phyloP scores from a whole-genome alignment of 345 rosid species.

The Tarenaya hassleriana region DNA sequence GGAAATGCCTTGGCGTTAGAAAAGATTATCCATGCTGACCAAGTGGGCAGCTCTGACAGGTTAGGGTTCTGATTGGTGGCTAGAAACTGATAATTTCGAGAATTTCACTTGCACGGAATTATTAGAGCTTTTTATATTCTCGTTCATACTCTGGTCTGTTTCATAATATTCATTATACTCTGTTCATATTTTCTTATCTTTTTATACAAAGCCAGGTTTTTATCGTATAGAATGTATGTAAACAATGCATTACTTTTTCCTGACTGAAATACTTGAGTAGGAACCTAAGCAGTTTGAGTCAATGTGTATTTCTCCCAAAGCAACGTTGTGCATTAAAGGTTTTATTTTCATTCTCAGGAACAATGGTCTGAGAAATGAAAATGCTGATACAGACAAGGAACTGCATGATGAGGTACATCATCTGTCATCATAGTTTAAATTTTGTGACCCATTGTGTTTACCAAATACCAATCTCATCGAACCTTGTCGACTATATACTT shows the following conservation, averaged over 20 bases:
- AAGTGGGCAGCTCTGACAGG: conserved; percentile 34
- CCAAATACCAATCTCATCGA: too few species aligned
- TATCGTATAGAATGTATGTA: background rate
- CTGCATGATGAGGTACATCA: conserved; percentile 54
- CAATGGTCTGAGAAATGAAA: conserved; percentile 22
- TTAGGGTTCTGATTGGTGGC: conserved; percentile 28
- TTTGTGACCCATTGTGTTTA: too few species aligned
- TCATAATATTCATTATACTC: background rate
- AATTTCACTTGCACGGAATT: too few species aligned
- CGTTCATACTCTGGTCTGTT: background rate
- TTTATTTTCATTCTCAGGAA: conserved; percentile 34
- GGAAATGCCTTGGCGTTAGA: conserved; percentile 31
- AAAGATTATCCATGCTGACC: conserved; percentile 26
- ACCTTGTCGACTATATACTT: too few species aligned
- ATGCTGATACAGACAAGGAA: conserved; percentile 33
- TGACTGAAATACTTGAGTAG: too few species aligned
- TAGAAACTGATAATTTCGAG: too few species aligned
- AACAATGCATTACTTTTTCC: background rate
- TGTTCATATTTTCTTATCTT: background rate
- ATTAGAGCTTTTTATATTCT: too few species aligned
- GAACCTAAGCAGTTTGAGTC: too few species aligned
- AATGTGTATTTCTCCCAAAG: too few species aligned
- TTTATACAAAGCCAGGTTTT: conserved; percentile 1
- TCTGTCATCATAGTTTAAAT: too few species aligned
- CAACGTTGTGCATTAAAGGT: too few species aligned